phyloP scores from a whole-genome alignment of 2,329 filamentous ascomycete species.

The Fusarium protoensiforme region DNA sequence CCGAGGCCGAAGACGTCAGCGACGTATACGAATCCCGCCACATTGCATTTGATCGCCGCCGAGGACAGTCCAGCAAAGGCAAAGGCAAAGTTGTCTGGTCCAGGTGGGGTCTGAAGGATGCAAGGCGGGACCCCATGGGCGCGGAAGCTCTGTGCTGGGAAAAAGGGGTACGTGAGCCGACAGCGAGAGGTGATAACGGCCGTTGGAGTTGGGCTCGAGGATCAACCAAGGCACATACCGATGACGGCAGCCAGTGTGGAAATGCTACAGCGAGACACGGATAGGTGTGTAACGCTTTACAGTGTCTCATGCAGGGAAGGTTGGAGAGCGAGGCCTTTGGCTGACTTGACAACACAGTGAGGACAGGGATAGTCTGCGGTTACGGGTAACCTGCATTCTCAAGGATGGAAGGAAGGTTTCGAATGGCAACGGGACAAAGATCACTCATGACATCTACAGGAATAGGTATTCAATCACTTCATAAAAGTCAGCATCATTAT shows the following conservation, averaged over 20 bases:
- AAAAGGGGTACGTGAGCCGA: background rate
- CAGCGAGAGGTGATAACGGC: background rate
- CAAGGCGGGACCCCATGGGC: background rate
- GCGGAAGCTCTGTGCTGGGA: background rate
- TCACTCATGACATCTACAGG: no score
- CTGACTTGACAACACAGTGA: no score
- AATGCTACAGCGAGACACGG: background rate
- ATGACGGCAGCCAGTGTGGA: background rate
- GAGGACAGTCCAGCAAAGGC: background rate
- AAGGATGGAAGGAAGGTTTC: no score
- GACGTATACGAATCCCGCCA: background rate
- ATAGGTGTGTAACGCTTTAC: background rate
- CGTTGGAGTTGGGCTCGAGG: background rate
- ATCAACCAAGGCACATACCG: background rate
- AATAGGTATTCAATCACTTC: no score
- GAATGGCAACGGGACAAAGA: no score
- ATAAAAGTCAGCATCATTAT: no score
- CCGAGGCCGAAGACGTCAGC: background rate
- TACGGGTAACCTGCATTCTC: no score
- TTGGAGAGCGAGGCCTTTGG: no score
- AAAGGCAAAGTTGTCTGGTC: background rate
- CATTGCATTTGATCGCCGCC: background rate
- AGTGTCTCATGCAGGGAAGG: no score
- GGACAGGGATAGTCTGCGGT: no score
- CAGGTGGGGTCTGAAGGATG: background rate